These are phyloP conservation scores for Leccinum subspadiceum DNA, from an alignment of 1,284 basidiomycete genomes.

Conservation along the genomic window DNA sequence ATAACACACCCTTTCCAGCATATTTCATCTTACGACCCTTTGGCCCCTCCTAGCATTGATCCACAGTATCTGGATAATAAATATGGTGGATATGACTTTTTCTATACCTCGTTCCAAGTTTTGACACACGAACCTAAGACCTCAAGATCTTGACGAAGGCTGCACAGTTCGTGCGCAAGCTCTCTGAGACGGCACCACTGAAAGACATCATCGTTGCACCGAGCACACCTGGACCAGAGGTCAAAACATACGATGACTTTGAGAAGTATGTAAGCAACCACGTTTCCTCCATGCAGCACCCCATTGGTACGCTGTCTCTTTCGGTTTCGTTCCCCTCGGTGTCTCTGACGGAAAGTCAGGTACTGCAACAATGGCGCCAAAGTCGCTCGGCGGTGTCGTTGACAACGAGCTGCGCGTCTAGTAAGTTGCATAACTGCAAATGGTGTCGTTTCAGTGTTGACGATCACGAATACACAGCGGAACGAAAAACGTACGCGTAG, in stretches of 20 bases:
- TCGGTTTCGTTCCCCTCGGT: neutral
- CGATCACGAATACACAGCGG: constrained; percentile 6
- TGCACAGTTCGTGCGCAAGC: constrained; percentile 14
- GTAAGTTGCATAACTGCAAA: constrained; percentile 7
- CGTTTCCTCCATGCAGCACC: constrained; percentile 11
- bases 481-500: constrained; percentile 21
- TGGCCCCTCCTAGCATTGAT: constrained; percentile 14
- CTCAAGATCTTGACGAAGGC: constrained; percentile 21
- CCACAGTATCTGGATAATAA: constrained; percentile 17
- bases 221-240: constrained; percentile 21
- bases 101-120: neutral
- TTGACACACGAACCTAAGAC: constrained; percentile 10
- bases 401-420: constrained; percentile 18
- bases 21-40: constrained; percentile 15
- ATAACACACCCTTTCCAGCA: constrained; percentile 10
- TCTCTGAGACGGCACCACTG: constrained; percentile 20
- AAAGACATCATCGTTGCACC: constrained; percentile 18
- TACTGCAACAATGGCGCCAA: constrained; percentile 19
- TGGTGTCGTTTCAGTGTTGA: neutral
- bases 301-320: constrained; percentile 12
- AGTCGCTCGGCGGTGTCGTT: constrained; percentile 18
- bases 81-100: constrained; percentile 7
- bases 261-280: constrained; percentile 9
- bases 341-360: constrained; percentile 11
- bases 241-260: constrained; percentile 19